phyloP scores from a whole-genome alignment of 345 rosid genomes.

The Pseudoturritis turrita region DNA sequence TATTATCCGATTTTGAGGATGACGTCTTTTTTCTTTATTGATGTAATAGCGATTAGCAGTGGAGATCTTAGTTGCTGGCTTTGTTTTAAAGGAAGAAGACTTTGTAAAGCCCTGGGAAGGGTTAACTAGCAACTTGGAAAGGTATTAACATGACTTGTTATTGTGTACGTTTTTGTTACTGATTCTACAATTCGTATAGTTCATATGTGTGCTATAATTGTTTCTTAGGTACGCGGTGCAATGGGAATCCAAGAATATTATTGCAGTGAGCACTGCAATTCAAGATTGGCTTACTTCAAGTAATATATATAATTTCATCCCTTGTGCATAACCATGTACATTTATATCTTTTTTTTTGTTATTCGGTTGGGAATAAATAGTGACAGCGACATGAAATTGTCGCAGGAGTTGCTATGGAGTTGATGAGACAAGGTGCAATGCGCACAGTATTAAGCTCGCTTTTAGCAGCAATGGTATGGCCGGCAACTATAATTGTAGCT shows the following conservation, averaged over 20 bases:
- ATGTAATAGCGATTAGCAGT: conserved; percentile 77
- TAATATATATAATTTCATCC: conserved; percentile 42
- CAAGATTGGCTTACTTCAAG: conserved; percentile 99
- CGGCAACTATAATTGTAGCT: conserved; percentile 67
- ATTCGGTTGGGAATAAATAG: not conserved
- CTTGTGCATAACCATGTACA: not conserved
- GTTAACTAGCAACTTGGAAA: conserved; percentile 70
- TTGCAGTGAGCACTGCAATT: conserved; percentile 96
- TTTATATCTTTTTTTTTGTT: not conserved
- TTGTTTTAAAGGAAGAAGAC: conserved; percentile 69
- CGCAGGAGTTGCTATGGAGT: conserved; percentile 66
- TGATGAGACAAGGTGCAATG: conserved; percentile 97
- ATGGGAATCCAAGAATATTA: conserved; percentile 88
- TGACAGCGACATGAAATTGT: conserved; percentile 23
- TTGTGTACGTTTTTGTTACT: not conserved
- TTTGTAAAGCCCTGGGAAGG: conserved; percentile 92
- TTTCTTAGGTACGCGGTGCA: conserved; percentile 65
- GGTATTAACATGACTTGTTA: conserved; percentile 39
- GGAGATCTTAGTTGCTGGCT: conserved; percentile 83
- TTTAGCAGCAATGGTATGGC: conserved; percentile 82
- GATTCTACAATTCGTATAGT: not conserved
- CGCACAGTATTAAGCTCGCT: conserved; percentile 71
- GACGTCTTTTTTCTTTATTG: not conserved
- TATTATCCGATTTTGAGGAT: not conserved
- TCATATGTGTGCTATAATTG: not conserved